Evolutionary conservation across 2,329 filamentous ascomycete species (phyloP), one percentile per base, ranked within the genome.

Genomic region (Exophiala mesophila): DNA sequence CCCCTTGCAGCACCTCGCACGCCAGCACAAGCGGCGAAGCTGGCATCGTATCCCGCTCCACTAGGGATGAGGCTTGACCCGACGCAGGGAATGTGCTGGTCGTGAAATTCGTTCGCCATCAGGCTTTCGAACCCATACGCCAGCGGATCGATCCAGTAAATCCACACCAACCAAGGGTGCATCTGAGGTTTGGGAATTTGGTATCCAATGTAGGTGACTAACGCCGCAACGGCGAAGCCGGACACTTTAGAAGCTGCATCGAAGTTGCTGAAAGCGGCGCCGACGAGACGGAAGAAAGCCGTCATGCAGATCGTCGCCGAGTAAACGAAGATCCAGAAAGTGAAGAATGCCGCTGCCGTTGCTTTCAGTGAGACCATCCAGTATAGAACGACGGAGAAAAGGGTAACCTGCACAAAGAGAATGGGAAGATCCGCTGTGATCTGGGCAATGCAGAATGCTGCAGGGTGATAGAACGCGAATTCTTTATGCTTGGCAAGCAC

Each of bases 291-390:
- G 60, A 80, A 81, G 3, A 78, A 50, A 1, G 75, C 75, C 1
- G 77, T 81, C 66, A 82, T 77, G 23, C 66, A 70, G 57, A 81
- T 73, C 0, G 74, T 71, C 0, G 68, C 68, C 0, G 68, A 57
- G 23, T 78, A 63, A 0, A 80, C 55, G 7, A 78, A 12, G 13
- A 53, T 45, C 75, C 74, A 82, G 53, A 72, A 81, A 1, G 77
- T 81, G 54, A 84, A 82, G 63, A 82, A 83, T 0, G 68, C 63
- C 0, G 56, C 66, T 0, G 78, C 78, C 0, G 66, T 62, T 30
- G 59, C 58, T 3, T 69, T 72, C 17, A 83, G 61, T 0, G 74
- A 75, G 10, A 73, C 73, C 78, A 83, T 80, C 50, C 80, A 84
- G 61, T 83, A 83, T 0, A 80, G 46, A 0, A 80, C 67, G 0